Evolutionary conservation across 345 rosid species (phyloP), one percentile per base, ranked within the genome.

Genomic region (Citrus australasica): DNA sequence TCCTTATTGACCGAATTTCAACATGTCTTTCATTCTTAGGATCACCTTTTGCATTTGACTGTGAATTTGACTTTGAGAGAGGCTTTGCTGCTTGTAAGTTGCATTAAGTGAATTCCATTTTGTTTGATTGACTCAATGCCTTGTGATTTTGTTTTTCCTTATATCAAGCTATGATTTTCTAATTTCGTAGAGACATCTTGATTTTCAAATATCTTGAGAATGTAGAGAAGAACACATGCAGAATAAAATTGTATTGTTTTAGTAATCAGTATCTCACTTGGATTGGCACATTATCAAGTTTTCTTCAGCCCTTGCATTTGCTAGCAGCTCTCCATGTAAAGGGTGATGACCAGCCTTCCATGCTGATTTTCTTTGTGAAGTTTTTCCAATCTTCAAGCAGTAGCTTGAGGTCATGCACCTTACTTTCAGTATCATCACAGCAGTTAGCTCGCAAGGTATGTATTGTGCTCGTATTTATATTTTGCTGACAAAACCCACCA

Each of bases 351-450:
- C 16, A 37, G n/a, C 13, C 58, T 14, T 17, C 19, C 58, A 53
- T 2, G 28, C 62, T 48, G 24, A 16, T 67, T 9, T 33, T 33
- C 30, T 66, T 59, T 30, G 24, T 76, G 81, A 65, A 67, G 67
- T 76, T 84, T 76, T 79, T 85, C 83, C 85, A 78, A 58, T 82
- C 81, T 53, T 85, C 83, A 71, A 86, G 87, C 67, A 89, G 77
- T 71, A 78, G 80, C 71, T 79, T 80, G 1, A 89, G 79, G 67
- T 85, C 79, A 61, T 86, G 82, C 28, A 88, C 79, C 74, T 86
- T 87, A 76, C 77, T 79, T 17, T 83, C 84, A 58, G 83, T 70
- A 65, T 78, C 64, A 11, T 73, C 59, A 76, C 90, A 86, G 75
- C 90, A 87, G 76, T 84, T 85, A 58, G 88, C 86, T 69, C 83